Evolutionary conservation across 108 stramenopile genomes (phyloP).

Genomic region (Craspedostauros australis): DNA sequence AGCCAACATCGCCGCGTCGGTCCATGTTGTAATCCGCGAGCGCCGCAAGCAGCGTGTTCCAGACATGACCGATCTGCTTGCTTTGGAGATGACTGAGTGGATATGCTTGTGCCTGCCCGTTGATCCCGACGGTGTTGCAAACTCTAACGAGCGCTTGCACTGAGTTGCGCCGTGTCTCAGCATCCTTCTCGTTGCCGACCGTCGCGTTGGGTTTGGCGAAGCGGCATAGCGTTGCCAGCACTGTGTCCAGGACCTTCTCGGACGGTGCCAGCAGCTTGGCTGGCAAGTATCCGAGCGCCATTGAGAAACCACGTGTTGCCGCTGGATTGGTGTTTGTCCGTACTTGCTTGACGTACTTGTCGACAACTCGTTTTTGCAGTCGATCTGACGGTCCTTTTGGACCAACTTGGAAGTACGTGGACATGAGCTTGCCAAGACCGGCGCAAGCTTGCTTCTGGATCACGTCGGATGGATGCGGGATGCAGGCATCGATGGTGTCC

Average conservation of each 20-base stretch:
- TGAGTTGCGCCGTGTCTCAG: slow-evolving; percentile 94
- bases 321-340: slow-evolving; percentile 88
- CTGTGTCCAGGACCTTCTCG: slow-evolving; percentile 37
- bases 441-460: slow-evolving; percentile 79
- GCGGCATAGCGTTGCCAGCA: slow-evolving; percentile 46
- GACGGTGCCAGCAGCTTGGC: slow-evolving; percentile 71
- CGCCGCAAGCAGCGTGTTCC: slow-evolving; percentile 58
- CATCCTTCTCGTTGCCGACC: slow-evolving; percentile 84
- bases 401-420: slow-evolving; percentile 79
- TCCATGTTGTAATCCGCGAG: slow-evolving; percentile 93
- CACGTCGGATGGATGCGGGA: slow-evolving; percentile 87
- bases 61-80: slow-evolving; percentile 50
- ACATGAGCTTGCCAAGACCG: slow-evolving; percentile 69
- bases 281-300: slow-evolving; percentile 89
- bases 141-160: slow-evolving; percentile 62
- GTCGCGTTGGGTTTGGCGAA: slow-evolving; percentile 43
- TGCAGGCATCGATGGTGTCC: slow-evolving; percentile 87
- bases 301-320: slow-evolving; percentile 85
- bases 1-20: slow-evolving; percentile 97
- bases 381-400: slow-evolving; percentile 74
- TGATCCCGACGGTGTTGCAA: slow-evolving; percentile 21
- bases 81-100: too few species aligned
- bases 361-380: slow-evolving; percentile 78
- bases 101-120: background rate
- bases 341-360: slow-evolving; percentile 71